phyloP scores from a whole-genome alignment of 345 rosid species.

The Syzygium aqueum region DNA sequence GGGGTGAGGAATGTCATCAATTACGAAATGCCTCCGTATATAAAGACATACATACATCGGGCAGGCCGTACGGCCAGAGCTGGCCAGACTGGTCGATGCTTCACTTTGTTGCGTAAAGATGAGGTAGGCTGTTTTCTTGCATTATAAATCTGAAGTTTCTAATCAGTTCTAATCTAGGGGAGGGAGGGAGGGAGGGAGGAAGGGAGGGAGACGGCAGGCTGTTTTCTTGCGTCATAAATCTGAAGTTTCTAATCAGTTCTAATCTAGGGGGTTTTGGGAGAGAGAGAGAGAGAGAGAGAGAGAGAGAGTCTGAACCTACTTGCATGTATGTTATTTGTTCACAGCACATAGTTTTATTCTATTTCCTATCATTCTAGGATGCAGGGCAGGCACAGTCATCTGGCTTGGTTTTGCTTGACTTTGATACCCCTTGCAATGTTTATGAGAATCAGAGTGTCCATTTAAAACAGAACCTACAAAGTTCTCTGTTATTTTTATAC shows the following conservation, averaged over 20 bases:
- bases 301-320: not conserved
- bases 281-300: not conserved
- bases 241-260: not conserved
- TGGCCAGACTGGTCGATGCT: constrained; percentile 76
- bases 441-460: not conserved
- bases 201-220: constrained; percentile 22
- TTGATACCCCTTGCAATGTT: not conserved
- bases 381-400: not conserved
- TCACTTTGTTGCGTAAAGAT: constrained; percentile 60
- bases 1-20: constrained; percentile 83
- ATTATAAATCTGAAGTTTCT: not conserved
- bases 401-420: not conserved
- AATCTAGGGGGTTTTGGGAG: not conserved
- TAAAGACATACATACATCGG: constrained; percentile 86
- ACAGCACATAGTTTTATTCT: not conserved
- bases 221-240: not conserved
- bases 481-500: not conserved
- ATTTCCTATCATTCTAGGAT: not conserved
- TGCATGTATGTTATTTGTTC: not conserved
- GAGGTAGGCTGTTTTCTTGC: constrained; percentile 36
- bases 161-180: not conserved
- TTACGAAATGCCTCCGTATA: constrained; percentile 72
- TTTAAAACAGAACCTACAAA: not conserved
- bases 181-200: not conserved
- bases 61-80: constrained; percentile 99